Conservation (phyloP, 495 filamentous ascomycete genomes). For the Trichocladium antarcticum region DNA sequence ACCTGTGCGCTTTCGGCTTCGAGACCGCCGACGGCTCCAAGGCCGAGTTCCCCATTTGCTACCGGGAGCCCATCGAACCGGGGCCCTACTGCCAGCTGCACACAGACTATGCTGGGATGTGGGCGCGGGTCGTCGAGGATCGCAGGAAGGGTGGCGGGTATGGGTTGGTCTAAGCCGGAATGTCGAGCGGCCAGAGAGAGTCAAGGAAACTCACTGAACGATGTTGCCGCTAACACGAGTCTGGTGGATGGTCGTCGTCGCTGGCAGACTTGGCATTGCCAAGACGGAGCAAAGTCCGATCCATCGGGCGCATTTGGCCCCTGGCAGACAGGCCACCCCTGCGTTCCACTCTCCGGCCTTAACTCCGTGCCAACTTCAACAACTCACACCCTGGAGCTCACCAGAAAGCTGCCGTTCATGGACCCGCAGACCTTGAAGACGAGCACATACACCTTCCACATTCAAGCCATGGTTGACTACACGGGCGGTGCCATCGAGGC, state of each 20-base stretch:
- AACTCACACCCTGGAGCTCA: too few species aligned
- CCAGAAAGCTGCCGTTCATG: too few species aligned
- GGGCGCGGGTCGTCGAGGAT: neutral
- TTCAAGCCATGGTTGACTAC: slow-evolving; percentile 23
- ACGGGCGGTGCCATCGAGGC: slow-evolving; percentile 30
- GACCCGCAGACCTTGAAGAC: too few species aligned
- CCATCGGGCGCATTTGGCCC: too few species aligned
- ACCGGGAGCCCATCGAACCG: neutral
- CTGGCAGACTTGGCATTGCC: neutral
- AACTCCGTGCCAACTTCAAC: slow-evolving; percentile 6
- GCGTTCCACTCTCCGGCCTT: neutral
- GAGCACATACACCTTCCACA: neutral
- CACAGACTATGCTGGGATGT: neutral
- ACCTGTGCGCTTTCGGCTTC: neutral
- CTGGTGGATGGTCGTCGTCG: too few species aligned
- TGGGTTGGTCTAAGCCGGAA: too few species aligned
- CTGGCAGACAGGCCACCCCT: too few species aligned
- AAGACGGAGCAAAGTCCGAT: neutral
- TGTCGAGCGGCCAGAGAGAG: too few species aligned
- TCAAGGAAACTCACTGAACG: too few species aligned
- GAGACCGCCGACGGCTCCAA: neutral
- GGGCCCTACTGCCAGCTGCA: neutral
- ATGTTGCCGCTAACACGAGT: too few species aligned
- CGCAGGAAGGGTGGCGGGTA: neutral
- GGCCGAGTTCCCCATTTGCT: neutral